Conservation (phyloP, 2,329 filamentous ascomycete species). For the Fusarium nodosum region DNA sequence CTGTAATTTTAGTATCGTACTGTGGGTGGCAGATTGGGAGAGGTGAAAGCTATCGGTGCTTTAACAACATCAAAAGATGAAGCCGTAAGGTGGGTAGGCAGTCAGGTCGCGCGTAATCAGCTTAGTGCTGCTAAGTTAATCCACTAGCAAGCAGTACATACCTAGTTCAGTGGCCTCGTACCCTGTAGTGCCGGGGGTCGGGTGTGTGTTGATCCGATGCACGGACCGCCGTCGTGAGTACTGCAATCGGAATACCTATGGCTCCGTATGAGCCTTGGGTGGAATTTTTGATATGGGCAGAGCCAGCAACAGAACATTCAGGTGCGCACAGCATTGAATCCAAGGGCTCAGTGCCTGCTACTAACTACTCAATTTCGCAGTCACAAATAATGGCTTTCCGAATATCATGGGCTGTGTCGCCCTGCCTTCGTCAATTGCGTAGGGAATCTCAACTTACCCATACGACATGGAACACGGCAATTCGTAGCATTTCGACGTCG, state of each 20-base stretch:
- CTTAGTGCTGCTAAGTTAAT: neutral
- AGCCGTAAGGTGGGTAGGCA: slow-evolving; percentile 48
- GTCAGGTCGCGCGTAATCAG: slow-evolving; percentile 53
- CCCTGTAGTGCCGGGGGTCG: slow-evolving; percentile 37
- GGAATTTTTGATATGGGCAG: slow-evolving; percentile 42
- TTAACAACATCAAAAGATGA: slow-evolving; percentile 36
- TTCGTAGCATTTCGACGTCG: slow-evolving; percentile 50
- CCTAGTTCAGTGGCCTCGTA: slow-evolving; percentile 19
- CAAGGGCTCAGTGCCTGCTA: neutral
- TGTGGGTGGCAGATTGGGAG: slow-evolving; percentile 18
- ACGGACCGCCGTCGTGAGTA: slow-evolving; percentile 26
- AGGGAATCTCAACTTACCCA: slow-evolving; percentile 32
- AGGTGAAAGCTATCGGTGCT: slow-evolving; percentile 35
- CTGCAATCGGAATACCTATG: slow-evolving; percentile 21
- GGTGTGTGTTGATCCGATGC: slow-evolving; percentile 47
- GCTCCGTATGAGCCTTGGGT: slow-evolving; percentile 16
- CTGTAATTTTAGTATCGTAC: slow-evolving; percentile 6
- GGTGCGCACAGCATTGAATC: slow-evolving; percentile 25
- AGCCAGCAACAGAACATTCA: slow-evolving; percentile 23
- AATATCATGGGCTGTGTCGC: slow-evolving; percentile 39
- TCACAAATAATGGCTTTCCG: slow-evolving; percentile 42
- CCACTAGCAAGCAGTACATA: no score
- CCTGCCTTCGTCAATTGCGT: slow-evolving; percentile 49
- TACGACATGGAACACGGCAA: slow-evolving; percentile 40
- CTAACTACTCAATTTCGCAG: slow-evolving; percentile 8